Conservation (phyloP, 306 rosid species). For the Fragaria ananassa region DNA sequence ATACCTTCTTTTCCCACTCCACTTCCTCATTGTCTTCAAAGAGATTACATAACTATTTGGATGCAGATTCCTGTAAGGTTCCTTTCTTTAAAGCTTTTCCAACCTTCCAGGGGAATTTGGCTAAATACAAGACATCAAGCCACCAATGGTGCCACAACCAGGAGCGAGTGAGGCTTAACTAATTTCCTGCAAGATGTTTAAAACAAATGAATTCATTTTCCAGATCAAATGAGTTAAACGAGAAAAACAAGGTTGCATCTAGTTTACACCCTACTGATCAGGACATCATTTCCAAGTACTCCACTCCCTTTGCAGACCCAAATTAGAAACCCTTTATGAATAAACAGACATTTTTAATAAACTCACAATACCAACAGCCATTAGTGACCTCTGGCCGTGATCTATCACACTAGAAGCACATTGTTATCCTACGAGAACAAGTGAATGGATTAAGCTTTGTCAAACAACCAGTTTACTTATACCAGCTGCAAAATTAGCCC, state of each 20-base stretch:
- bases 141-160: not conserved
- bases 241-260: not conserved
- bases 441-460: not conserved
- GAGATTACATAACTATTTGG: not conserved
- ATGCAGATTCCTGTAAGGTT: not conserved
- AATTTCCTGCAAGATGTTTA: constrained; percentile 8
- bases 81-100: not conserved
- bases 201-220: not conserved
- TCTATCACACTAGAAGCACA: not conserved
- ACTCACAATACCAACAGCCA: not conserved
- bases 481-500: not conserved
- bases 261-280: not conserved
- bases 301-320: not conserved
- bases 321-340: not conserved
- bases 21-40: not conserved
- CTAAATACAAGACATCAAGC: not conserved
- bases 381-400: not conserved
- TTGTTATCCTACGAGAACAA: not conserved
- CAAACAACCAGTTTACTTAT: not conserved
- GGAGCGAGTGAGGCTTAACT: not conserved
- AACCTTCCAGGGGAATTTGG: not conserved
- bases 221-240: not conserved
- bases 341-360: not conserved
- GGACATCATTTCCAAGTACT: not conserved
- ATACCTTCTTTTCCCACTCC: not conserved